phyloP scores from a whole-genome alignment of 352 stramenopile species.

The Saprolegnia diclina region DNA sequence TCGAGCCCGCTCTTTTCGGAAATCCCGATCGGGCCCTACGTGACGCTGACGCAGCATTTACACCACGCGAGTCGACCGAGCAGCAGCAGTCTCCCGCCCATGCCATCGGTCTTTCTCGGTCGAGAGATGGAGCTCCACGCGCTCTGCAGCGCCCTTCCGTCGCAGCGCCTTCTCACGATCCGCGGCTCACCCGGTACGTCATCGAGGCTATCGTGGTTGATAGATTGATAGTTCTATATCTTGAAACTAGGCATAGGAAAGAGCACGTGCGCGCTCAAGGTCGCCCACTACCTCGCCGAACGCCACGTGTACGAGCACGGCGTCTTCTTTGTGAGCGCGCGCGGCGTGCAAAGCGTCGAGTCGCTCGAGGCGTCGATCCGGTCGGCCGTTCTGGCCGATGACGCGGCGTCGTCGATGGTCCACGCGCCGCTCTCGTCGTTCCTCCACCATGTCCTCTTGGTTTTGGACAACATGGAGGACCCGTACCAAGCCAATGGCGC shows the following conservation, averaged over 20 bases:
- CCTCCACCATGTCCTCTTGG: slow-evolving; percentile 52
- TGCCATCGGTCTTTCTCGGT: slow-evolving; percentile 66
- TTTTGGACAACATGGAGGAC: slow-evolving; percentile 83
- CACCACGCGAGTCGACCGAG: slow-evolving; percentile 44
- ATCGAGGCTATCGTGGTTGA: too few species aligned
- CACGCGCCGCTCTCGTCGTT: slow-evolving; percentile 43
- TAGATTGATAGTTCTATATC: too few species aligned
- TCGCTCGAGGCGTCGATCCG: slow-evolving; percentile 70
- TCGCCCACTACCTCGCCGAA: slow-evolving; percentile 67
- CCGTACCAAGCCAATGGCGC: slow-evolving; percentile 61
- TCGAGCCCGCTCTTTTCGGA: slow-evolving; percentile 56
- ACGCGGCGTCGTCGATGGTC: slow-evolving; percentile 29
- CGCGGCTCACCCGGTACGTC: slow-evolving; percentile 43
- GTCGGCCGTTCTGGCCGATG: slow-evolving; percentile 53
- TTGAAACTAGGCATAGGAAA: slow-evolving; percentile 52
- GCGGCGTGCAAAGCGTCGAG: slow-evolving; percentile 63
- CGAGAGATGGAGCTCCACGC: slow-evolving; percentile 70
- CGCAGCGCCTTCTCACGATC: slow-evolving; percentile 60
- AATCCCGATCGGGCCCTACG: slow-evolving; percentile 64
- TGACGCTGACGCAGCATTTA: slow-evolving; percentile 49
- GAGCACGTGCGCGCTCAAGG: slow-evolving; percentile 61
- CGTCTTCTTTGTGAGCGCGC: slow-evolving; percentile 65
- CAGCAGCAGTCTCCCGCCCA: slow-evolving; percentile 52
- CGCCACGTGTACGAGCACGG: slow-evolving; percentile 66
- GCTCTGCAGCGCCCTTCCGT: slow-evolving; percentile 50